Evolutionary conservation across 1,284 basidiomycete genomes (phyloP).

Genomic region (Grifola frondosa): DNA sequence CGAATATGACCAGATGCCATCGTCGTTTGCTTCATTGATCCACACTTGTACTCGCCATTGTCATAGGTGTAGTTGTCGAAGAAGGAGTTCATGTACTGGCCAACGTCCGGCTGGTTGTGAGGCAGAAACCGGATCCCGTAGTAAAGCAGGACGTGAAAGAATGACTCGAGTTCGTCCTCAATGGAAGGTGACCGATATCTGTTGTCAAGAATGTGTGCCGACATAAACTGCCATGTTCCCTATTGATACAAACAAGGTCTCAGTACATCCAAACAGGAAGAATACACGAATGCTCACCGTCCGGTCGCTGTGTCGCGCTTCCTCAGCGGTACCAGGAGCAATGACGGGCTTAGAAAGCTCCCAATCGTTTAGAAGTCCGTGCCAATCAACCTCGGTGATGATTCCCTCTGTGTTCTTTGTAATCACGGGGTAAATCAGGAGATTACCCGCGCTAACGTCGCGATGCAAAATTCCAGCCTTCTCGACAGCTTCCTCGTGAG

Average conservation of each 20-base stretch:
- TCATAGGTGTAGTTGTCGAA: background rate
- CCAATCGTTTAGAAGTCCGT: slow-evolving; percentile 12
- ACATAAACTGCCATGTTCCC: slow-evolving; percentile 4
- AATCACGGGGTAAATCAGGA: background rate
- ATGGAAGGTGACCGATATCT: background rate
- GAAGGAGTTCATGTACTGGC: background rate
- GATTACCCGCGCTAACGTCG: background rate
- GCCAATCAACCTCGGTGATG: slow-evolving; percentile 1
- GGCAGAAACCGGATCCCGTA: background rate
- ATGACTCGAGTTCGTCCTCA: slow-evolving; percentile 3
- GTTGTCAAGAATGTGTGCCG: background rate
- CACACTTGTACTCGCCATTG: no score
- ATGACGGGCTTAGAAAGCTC: slow-evolving; percentile 2
- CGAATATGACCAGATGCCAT: no score
- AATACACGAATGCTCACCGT: background rate
- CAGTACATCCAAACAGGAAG: no score
- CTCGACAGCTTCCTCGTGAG: background rate
- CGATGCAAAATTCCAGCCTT: background rate
- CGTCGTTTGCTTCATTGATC: no score
- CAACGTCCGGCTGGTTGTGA: background rate
- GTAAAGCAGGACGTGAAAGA: slow-evolving; percentile 4
- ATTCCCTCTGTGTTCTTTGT: background rate
- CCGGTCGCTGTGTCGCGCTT: background rate
- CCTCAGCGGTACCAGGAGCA: rapidly evolving
- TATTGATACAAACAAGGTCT: background rate